phyloP scores from a whole-genome alignment of 1,284 basidiomycete genomes.

The Ganoderma sinense region DNA sequence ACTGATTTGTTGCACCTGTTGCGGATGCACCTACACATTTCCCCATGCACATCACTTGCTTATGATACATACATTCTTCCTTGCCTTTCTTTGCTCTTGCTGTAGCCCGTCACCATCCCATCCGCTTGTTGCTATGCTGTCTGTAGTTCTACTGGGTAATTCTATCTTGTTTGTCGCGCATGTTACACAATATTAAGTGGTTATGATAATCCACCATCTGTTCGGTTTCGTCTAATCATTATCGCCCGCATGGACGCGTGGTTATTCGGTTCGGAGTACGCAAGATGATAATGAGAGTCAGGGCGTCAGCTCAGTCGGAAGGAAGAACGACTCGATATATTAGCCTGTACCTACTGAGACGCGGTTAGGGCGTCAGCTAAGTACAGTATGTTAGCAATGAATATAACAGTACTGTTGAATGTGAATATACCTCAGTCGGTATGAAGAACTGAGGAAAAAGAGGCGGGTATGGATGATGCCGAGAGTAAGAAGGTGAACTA shows the following conservation, averaged over 20 bases:
- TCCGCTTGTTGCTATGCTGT: constrained; percentile 28
- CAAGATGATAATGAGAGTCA: too few relatives aligned
- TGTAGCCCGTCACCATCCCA: constrained; percentile 20
- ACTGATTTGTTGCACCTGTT: constrained; percentile 2
- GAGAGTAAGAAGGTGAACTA: too few relatives aligned
- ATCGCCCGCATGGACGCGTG: not conserved
- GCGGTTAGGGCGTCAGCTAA: too few relatives aligned
- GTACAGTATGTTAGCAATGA: too few relatives aligned
- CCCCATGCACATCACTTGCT: constrained; percentile 13
- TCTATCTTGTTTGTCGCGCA: constrained; percentile 14
- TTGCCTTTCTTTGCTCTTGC: constrained; percentile 19
- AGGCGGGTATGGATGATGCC: too few relatives aligned
- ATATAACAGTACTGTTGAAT: too few relatives aligned
- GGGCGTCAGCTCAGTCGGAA: too few relatives aligned
- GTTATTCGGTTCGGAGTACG: not conserved
- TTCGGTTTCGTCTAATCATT: constrained; percentile 2
- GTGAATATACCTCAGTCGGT: too few relatives aligned
- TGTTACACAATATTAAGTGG: not conserved
- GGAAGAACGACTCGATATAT: too few relatives aligned
- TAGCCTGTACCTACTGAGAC: too few relatives aligned
- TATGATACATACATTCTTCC: constrained; percentile 13
- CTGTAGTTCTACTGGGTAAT: constrained; percentile 28
- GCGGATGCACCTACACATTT: not conserved
- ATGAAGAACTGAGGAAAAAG: too few relatives aligned
- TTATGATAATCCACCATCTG: not conserved